Base-by-base conservation (phyloP, 2,329 filamentous ascomycete genomes). In the Fusarium pseudoanthophilum region DNA sequence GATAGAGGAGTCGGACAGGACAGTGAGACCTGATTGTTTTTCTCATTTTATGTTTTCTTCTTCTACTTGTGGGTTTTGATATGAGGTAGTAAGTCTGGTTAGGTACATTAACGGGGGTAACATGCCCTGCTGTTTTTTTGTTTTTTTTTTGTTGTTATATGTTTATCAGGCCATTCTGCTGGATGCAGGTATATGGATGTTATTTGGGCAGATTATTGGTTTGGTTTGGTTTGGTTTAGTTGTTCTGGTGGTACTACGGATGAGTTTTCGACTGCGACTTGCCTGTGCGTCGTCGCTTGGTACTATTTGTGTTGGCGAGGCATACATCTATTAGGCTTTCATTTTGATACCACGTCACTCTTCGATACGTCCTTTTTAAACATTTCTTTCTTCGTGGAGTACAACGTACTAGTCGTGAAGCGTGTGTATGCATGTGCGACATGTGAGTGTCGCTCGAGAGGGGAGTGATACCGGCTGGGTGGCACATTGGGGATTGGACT, bases 1-100 rank as follows among this genome's bases (percentile, higher is more conserved):
- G 75, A 82, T 83, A 84, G 82, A 83, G 81, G 82, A 82, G 82
- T 82, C 81, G 74, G 60, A 55, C 55, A 61, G 71, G 69, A 49
- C 59, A 69, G 77, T 73, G 72, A 76, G 52, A 72, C 65, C 71
- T 59, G 49, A 69, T 76, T 48, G 43, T 60, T 64, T 64, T 24
- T 73, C 11, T 46, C n/a, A 10, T 66, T 69, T 49, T 26, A 56
- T 37, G n/a, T 20, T 48, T 42, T 34, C 21, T 48, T 60, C 40
- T 49, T 63, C 46, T 63, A n/a, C 28, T 46, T 59, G 36, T 37
- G 45, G 62, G 52, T 55, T 48, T 56, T 53, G 75, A 57, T 70
- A 68, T 69, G 60, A 39, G 24, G 34, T 39, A 42, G 42, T 60
- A 34, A 51, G 36, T 45, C 34, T 46, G 64, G 40, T 71, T 59